These are phyloP conservation scores for Entomophthora muscae DNA, from an alignment of 371 early-diverging fungal species.

Conservation along the genomic window DNA sequence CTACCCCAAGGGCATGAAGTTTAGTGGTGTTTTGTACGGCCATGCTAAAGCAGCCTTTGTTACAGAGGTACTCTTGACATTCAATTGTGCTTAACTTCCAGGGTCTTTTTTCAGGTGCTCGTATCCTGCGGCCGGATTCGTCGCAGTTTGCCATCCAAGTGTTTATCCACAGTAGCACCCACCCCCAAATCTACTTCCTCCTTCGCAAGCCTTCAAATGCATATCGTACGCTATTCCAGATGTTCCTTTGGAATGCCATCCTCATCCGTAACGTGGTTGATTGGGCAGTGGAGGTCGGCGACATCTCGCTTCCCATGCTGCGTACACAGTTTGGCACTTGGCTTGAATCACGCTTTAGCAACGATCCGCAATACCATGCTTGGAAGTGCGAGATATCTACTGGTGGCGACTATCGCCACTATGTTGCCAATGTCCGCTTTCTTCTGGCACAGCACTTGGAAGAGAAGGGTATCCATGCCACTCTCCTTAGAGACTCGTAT, in stretches of 20 bases:
- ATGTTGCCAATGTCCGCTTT: not conserved
- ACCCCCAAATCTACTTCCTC: not conserved
- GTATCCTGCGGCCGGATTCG: not conserved
- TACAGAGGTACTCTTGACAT: not conserved
- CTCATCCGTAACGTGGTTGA: not conserved
- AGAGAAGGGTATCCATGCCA: not conserved
- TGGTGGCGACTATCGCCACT: not conserved
- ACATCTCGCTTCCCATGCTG: not conserved
- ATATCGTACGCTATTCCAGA: not conserved
- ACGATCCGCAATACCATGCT: not conserved
- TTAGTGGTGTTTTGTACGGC: not conserved
- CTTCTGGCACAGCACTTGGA: not conserved
- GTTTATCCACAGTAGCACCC: not conserved
- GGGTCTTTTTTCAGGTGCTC: not conserved
- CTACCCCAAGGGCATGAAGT: not conserved
- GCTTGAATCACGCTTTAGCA: not conserved
- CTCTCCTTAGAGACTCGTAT: not conserved
- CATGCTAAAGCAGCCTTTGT: not conserved
- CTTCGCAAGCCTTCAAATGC: not conserved
- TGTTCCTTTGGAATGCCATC: not conserved
- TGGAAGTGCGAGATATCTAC: not conserved
- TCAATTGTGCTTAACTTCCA: too few relatives aligned
- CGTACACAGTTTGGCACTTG: not conserved
- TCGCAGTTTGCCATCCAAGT: not conserved
- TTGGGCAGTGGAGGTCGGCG: not conserved